Evolutionary conservation across 2,329 filamentous ascomycete genomes (phyloP).

Genomic region (Pseudogymnoascus verrucosus): DNA sequence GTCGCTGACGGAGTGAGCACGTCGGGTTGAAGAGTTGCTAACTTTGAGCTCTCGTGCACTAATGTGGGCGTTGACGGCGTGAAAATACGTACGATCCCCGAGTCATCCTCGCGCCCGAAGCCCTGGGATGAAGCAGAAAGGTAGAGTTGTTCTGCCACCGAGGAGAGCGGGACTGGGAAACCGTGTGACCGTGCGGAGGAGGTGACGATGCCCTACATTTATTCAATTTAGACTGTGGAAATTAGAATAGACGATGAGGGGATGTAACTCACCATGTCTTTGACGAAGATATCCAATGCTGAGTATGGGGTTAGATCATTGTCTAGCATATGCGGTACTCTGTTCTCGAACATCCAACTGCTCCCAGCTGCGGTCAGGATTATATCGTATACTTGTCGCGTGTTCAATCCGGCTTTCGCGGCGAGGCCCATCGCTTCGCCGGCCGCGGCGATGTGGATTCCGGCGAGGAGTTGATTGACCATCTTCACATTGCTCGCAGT

Average conservation of each 20-base stretch:
- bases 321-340: not conserved
- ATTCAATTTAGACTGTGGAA: not conserved
- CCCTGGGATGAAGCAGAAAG: constrained; percentile 23
- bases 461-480: constrained; percentile 56
- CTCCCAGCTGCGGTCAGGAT: not conserved
- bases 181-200: constrained; percentile 21
- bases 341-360: not conserved
- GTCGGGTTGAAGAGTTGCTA: not conserved
- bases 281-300: constrained; percentile 30
- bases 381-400: constrained; percentile 16
- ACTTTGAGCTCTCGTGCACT: not conserved
- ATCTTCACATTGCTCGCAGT: constrained; percentile 56
- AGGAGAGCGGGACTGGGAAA: constrained; percentile 27
- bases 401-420: constrained; percentile 45
- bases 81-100: constrained; percentile 25
- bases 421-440: constrained; percentile 56
- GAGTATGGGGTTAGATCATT: constrained; percentile 33
- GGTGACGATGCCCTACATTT: constrained; percentile 18
- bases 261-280: constrained; percentile 28
- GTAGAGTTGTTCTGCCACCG: constrained; percentile 21
- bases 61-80: constrained; percentile 9
- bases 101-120: constrained; percentile 25
- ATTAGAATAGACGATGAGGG: not conserved
- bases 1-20: constrained; percentile 11
- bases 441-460: constrained; percentile 52